Evolutionary conservation across 352 stramenopile species (phyloP).

Genomic region (Pythium oligandrum): DNA sequence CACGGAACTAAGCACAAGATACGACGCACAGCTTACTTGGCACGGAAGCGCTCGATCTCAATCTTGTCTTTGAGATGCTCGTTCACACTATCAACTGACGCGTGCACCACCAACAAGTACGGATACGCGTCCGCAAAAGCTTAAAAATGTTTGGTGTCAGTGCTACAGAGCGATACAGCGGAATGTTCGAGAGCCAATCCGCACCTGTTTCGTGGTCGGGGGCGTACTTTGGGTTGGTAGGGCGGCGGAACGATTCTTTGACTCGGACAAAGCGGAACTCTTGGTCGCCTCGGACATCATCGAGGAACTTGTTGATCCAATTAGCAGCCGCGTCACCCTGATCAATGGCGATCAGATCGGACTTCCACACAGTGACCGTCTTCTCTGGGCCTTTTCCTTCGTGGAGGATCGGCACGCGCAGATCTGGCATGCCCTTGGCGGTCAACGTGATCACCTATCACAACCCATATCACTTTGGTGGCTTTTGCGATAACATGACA

Average conservation of each 20-base stretch:
- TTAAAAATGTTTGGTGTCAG: conserved; percentile 6
- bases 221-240: conserved; percentile 54
- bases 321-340: conserved; percentile 50
- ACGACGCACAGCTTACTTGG: conserved; percentile 44
- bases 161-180: no score
- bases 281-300: conserved; percentile 24
- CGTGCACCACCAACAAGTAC: conserved; percentile 55
- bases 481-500: neutral
- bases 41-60: conserved; percentile 79
- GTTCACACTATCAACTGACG: conserved; percentile 64
- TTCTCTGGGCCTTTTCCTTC: conserved; percentile 25
- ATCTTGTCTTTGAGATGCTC: conserved; percentile 40
- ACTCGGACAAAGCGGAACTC: conserved; percentile 53
- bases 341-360: conserved; percentile 47
- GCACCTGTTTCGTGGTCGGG: conserved; percentile 45
- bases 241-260: conserved; percentile 51
- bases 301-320: conserved; percentile 63
- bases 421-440: conserved; percentile 49
- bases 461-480: neutral
- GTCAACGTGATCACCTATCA: conserved; percentile 47
- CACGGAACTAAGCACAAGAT: neutral
- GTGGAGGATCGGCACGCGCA: conserved; percentile 48
- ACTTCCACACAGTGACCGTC: conserved; percentile 56
- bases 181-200: neutral
- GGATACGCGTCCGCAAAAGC: conserved; percentile 79